phyloP scores from a whole-genome alignment of 1,139 yeast species.

The Geotrichum histeridarum region DNA sequence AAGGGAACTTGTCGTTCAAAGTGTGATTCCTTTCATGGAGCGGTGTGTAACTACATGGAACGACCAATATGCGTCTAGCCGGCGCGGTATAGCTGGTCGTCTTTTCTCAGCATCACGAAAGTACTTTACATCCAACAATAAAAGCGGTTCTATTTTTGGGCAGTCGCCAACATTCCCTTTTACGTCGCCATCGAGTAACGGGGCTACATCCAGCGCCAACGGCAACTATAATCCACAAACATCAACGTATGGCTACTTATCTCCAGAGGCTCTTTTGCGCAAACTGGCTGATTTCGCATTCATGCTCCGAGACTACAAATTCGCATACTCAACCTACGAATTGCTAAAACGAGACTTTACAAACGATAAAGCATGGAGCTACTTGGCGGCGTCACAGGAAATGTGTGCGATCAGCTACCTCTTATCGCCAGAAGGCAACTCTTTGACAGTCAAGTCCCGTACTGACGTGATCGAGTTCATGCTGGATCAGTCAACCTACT shows the following conservation, averaged over 20 bases:
- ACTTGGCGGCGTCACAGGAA: constrained; percentile 81
- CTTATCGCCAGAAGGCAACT: constrained; percentile 42
- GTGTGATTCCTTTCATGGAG: constrained; percentile 75
- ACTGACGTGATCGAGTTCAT: constrained; percentile 60
- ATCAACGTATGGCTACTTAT: constrained; percentile 52
- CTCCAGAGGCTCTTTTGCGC: constrained; percentile 72
- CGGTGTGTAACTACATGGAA: constrained; percentile 69
- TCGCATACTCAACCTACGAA: constrained; percentile 81
- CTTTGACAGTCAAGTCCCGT: constrained; percentile 56
- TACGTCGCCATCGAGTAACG: constrained; percentile 27
- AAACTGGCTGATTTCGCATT: constrained; percentile 90
- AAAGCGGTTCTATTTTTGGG: constrained; percentile 27
- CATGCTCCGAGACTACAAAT: constrained; percentile 80
- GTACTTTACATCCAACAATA: constrained; percentile 41
- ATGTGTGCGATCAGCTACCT: constrained; percentile 74
- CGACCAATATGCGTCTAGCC: constrained; percentile 63
- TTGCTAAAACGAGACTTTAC: constrained; percentile 71
- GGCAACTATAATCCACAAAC: constrained; percentile 42
- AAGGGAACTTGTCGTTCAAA: constrained; percentile 52
- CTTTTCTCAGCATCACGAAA: constrained; percentile 64
- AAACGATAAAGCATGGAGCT: constrained; percentile 75
- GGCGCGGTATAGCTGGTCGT: constrained; percentile 68
- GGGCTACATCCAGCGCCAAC: constrained; percentile 18
- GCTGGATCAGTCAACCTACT: constrained; percentile 61
- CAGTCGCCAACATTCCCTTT: constrained; percentile 33